Percentiles rank a stretch among this genome's conserved stretches.
These are phyloP conservation scores for Aristolochia contorta DNA, from an alignment of 164 flowering plant species.

Conservation along the genomic window DNA sequence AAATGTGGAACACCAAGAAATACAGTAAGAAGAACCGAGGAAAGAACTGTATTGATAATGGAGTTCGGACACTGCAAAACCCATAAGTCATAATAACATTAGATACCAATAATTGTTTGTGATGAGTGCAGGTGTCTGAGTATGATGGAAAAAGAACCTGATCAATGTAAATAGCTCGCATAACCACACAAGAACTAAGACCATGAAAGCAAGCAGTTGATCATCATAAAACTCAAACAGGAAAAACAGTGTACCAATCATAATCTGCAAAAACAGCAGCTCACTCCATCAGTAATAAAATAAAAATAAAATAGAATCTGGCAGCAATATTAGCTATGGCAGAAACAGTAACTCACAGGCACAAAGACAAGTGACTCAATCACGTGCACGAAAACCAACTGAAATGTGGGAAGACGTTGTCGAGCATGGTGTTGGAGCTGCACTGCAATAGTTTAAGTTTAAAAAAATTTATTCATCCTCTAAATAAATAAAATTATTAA, in stretches of 20 bases:
- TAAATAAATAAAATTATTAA: not conserved
- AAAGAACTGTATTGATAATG: slow-evolving; percentile 96
- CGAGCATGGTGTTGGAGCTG: slow-evolving; percentile 99
- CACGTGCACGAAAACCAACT: slow-evolving; percentile 94
- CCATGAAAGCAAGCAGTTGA: slow-evolving; percentile 98
- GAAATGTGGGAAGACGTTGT: slow-evolving; percentile 93
- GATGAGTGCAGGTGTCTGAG: not conserved
- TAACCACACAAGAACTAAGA: slow-evolving; percentile 88
- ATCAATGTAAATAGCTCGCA: slow-evolving; percentile 91
- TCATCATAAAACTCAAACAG: slow-evolving; percentile 98
- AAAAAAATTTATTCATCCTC: slow-evolving; percentile 1
- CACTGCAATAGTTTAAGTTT: slow-evolving; percentile 47
- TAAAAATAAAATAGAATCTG: not conserved
- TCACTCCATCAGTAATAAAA: not conserved
- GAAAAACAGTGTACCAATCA: slow-evolving; percentile 97
- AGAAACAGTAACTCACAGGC: slow-evolving; percentile 44
- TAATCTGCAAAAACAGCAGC: slow-evolving; percentile 53
- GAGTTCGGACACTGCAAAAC: slow-evolving; percentile 85
- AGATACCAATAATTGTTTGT: not conserved
- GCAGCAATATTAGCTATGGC: not conserved
- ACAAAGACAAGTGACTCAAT: slow-evolving; percentile 98
- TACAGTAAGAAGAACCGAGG: slow-evolving; percentile 97
- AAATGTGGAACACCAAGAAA: slow-evolving; percentile 93
- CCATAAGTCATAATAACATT: not conserved
- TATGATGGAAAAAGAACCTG: slow-evolving; percentile 43